Evolutionary conservation across 768 basidiomycete genomes (phyloP).

Genomic region (Lactarius akahatsu): DNA sequence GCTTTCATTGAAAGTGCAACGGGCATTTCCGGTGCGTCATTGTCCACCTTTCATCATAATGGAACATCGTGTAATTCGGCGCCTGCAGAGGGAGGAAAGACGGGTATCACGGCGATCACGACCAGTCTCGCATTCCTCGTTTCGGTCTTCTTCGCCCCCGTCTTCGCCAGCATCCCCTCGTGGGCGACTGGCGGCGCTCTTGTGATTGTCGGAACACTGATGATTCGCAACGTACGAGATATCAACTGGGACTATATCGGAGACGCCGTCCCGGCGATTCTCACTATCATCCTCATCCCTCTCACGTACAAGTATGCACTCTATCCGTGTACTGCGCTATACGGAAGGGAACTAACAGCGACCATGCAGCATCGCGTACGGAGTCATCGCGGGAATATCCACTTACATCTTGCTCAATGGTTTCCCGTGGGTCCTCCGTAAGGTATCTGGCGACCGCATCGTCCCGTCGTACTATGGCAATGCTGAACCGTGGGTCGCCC

Average conservation of each 20-base stretch:
- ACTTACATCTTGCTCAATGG: conserved; percentile 76
- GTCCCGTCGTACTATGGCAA: conserved; percentile 61
- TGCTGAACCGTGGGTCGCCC: conserved; percentile 69
- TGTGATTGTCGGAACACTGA: conserved; percentile 82
- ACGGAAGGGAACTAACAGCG: conserved; percentile 15
- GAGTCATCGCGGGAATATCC: conserved; percentile 76
- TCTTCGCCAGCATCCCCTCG: conserved; percentile 82
- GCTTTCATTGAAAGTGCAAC: conserved; percentile 83
- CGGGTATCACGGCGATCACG: conserved; percentile 75
- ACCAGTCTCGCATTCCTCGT: conserved; percentile 78
- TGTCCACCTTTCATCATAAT: conserved; percentile 17
- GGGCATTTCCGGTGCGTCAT: conserved; percentile 59
- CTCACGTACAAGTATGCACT: conserved; percentile 66
- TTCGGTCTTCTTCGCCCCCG: conserved; percentile 83
- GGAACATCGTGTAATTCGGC: conserved; percentile 11
- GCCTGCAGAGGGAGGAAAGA: conserved; percentile 76
- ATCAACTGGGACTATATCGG: conserved; percentile 91
- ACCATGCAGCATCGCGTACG: conserved; percentile 72
- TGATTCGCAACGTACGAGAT: conserved; percentile 80
- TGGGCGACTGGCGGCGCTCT: conserved; percentile 90
- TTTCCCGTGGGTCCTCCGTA: conserved; percentile 56
- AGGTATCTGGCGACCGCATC: conserved; percentile 56
- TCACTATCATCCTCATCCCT: conserved; percentile 78
- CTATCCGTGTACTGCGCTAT: conserved; percentile 12
- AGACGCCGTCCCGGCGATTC: conserved; percentile 83